phyloP scores from a whole-genome alignment of 768 basidiomycete genomes.

The Boletus edulis region DNA sequence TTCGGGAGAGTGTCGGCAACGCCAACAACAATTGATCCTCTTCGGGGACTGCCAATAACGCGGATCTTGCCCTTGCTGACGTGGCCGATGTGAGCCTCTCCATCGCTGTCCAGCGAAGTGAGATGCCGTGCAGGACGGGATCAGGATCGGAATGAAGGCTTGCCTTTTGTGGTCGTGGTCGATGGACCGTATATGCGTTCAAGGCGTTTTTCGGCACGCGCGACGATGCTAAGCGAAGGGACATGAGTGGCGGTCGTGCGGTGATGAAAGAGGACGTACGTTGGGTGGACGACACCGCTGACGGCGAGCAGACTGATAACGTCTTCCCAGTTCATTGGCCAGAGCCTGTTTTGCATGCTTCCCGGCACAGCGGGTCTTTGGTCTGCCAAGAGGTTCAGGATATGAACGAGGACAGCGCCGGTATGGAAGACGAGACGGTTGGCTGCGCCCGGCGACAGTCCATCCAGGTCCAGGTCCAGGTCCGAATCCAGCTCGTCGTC shows the following conservation, averaged over 20 bases:
- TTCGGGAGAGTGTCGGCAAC: conserved; percentile 11
- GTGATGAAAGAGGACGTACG: conserved; percentile 17
- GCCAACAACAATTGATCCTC: conserved; percentile 21
- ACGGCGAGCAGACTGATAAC: conserved; percentile 55
- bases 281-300: conserved; percentile 33
- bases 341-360: conserved; percentile 64
- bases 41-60: not conserved
- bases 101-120: conserved; percentile 10
- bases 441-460: conserved; percentile 24
- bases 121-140: not conserved
- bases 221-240: conserved; percentile 14
- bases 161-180: conserved; percentile 14
- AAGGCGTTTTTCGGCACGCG: conserved; percentile 28
- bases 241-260: no score
- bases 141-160: not conserved
- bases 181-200: conserved; percentile 28
- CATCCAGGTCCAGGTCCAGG: conserved; percentile 27
- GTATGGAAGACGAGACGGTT: conserved; percentile 42
- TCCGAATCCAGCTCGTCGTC: conserved; percentile 22
- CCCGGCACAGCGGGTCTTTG: conserved; percentile 54
- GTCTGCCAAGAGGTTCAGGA: conserved; percentile 53
- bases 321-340: conserved; percentile 60
- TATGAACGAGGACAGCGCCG: conserved; percentile 44
- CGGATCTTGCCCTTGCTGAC: conserved; percentile 20
- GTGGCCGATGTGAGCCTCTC: conserved; percentile 11